phyloP scores from a whole-genome alignment of 1,139 yeast species.

The Taphrina confusa region DNA sequence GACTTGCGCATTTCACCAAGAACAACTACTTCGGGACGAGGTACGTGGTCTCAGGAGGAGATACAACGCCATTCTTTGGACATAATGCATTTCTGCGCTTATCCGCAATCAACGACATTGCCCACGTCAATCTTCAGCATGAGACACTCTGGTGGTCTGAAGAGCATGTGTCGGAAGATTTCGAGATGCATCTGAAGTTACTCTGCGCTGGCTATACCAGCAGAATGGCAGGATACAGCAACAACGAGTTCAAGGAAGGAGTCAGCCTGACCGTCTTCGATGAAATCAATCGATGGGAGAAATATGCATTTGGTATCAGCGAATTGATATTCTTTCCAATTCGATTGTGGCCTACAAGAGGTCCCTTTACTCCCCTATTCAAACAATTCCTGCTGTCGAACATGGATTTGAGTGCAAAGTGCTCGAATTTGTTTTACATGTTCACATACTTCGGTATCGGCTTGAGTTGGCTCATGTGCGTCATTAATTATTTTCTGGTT shows the following conservation, averaged over 20 bases:
- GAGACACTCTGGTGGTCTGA: slow-evolving; percentile 38
- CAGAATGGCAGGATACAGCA: slow-evolving; percentile 35
- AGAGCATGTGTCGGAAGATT: slow-evolving; percentile 39
- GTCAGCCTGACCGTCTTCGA: slow-evolving; percentile 39
- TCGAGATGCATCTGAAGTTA: slow-evolving; percentile 38
- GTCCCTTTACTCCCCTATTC: slow-evolving; percentile 38
- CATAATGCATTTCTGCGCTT: slow-evolving; percentile 39
- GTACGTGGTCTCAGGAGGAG: slow-evolving; percentile 39
- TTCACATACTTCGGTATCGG: slow-evolving; percentile 39
- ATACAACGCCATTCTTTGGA: slow-evolving; percentile 39
- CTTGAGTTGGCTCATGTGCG: slow-evolving; percentile 33
- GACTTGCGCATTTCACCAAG: slow-evolving; percentile 39
- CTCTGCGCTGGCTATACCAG: slow-evolving; percentile 36
- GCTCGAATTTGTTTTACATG: slow-evolving; percentile 37
- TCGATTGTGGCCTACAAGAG: slow-evolving; percentile 33
- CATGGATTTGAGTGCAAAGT: slow-evolving; percentile 38
- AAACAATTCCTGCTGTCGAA: slow-evolving; percentile 34
- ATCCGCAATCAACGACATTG: slow-evolving; percentile 37
- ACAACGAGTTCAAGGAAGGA: slow-evolving; percentile 37
- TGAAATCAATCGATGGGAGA: slow-evolving; percentile 39
- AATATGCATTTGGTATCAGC: slow-evolving; percentile 38
- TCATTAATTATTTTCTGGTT: slow-evolving; percentile 37
- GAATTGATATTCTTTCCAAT: slow-evolving; percentile 37
- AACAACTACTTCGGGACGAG: slow-evolving; percentile 38
- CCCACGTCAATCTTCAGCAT: slow-evolving; percentile 35